Base-by-base conservation (phyloP, 192 early-diverging fungal genomes). In the Allomyces arbusculus region DNA sequence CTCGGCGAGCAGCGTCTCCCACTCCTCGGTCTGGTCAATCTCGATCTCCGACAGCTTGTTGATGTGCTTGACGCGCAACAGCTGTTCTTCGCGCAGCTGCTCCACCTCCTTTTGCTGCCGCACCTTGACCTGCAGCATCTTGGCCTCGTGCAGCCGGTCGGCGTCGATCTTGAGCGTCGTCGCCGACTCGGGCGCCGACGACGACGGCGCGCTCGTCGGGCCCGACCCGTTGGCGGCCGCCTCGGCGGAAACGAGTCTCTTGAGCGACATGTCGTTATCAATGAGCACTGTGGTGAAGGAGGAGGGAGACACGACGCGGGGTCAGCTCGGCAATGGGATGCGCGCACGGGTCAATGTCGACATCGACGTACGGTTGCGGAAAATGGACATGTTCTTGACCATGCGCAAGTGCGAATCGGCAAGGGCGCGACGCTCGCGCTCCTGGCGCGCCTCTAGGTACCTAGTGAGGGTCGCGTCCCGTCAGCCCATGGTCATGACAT, bases 21-120 rank as follows among this genome's bases (percentile, higher is more conserved):
- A 63, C 64, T 68, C 71, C n/a, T 72, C 71, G 8, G 64, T 65
- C 40, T 72, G 71, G 10, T 62, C 71, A 14, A 72, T 43, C 61
- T 72, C 71, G 16, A 72, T 23, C 20, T 72, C 71, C 43, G 64
- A 69, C 23, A 72, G 14, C 44, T 72, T 68, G 14, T 25, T 69
- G 20, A 72, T 68, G 50, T 72, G 71, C 65, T 72, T 72, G 40
- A 72, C 62, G 20, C 61, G 24, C 68, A 72, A 44, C 14, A 72
- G 68, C 12, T 72, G 71, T 64, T 72, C 71, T 24, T 72, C 71
- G 23, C 71, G 67, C 4, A 72, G 68, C 43, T 72, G 71, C 24
- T 72, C 71, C 20, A 69, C 71, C 63, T 72, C 71, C 33, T 72
- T 72, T 40, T 72, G 71, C 71, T 69, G 69, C 25, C 71, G 71